Evolutionary conservation across 805 yeast genomes (phyloP).

Genomic region (Priceomyces carsonii): DNA sequence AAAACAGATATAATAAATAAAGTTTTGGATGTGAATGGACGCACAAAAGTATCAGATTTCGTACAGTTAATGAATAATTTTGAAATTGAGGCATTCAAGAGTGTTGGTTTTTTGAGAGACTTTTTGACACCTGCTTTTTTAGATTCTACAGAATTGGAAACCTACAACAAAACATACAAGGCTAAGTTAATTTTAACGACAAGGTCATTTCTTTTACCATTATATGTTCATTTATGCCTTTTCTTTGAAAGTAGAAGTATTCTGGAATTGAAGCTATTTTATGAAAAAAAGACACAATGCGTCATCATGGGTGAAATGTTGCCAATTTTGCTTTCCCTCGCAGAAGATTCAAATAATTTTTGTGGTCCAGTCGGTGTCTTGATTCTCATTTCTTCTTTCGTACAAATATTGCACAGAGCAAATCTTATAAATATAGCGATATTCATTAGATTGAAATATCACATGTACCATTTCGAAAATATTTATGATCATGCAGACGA

Average conservation of each 20-base stretch:
- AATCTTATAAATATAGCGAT: slow-evolving; percentile 17
- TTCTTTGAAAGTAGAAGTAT: slow-evolving; percentile 35
- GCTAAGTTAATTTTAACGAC: slow-evolving; percentile 29
- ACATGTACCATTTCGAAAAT: slow-evolving; percentile 1
- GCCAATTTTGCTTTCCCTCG: slow-evolving; percentile 22
- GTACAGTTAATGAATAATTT: slow-evolving; percentile 32
- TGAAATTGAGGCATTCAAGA: slow-evolving; percentile 29
- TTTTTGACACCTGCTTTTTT: slow-evolving; percentile 14
- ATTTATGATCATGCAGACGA: not conserved
- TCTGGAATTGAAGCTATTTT: slow-evolving; percentile 29
- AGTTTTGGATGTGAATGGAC: slow-evolving; percentile 41
- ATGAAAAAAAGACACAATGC: slow-evolving; percentile 27
- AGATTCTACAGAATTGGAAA: slow-evolving; percentile 6
- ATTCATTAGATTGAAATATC: slow-evolving; percentile 7
- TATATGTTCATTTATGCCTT: slow-evolving; percentile 42
- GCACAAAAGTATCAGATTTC: slow-evolving; percentile 39
- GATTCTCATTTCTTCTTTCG: slow-evolving; percentile 28
- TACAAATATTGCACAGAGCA: slow-evolving; percentile 35
- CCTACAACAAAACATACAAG: slow-evolving; percentile 15
- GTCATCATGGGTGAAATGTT: slow-evolving; percentile 21
- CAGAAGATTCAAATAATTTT: slow-evolving; percentile 14
- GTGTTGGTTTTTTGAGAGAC: slow-evolving; percentile 28
- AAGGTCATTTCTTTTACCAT: slow-evolving; percentile 34
- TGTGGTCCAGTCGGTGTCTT: slow-evolving; percentile 32
- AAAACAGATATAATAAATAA: slow-evolving; percentile 4